Evolutionary conservation across 2,329 filamentous ascomycete species (phyloP).

Genomic region (Paecilomyces formosus): DNA sequence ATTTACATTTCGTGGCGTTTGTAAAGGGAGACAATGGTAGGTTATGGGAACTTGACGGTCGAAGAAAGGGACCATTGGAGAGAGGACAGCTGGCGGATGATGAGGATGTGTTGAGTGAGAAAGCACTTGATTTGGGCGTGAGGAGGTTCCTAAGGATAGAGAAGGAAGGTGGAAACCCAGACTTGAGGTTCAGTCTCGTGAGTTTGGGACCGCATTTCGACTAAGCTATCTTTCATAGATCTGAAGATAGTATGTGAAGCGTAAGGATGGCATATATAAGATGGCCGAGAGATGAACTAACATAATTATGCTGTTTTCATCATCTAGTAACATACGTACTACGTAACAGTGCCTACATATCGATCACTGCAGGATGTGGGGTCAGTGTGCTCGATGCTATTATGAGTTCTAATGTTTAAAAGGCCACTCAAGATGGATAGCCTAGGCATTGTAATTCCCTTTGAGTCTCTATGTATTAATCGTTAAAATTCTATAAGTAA

Average conservation of each 20-base stretch:
- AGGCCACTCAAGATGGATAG: too few relatives aligned
- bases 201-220: constrained; percentile 51
- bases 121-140: constrained; percentile 65
- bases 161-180: constrained; percentile 46
- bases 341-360: neutral
- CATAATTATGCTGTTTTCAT: neutral
- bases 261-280: neutral
- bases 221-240: constrained; percentile 14
- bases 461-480: neutral
- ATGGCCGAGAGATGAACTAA: neutral
- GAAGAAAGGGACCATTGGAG: constrained; percentile 64
- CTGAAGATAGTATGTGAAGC: neutral
- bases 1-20: constrained; percentile 94
- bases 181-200: constrained; percentile 57
- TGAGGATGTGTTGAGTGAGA: constrained; percentile 68
- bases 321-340: neutral
- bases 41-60: constrained; percentile 76
- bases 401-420: neutral
- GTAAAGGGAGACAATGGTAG: constrained; percentile 65
- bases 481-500: neutral
- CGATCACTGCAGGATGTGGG: neutral
- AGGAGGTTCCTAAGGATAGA: constrained; percentile 54
- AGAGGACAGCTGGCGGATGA: constrained; percentile 51
- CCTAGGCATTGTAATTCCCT: neutral
- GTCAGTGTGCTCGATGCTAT: too few relatives aligned